These are phyloP conservation scores for Crucihimalaya himalaica DNA, from an alignment of 345 rosid genomes.

Conservation along the genomic window DNA sequence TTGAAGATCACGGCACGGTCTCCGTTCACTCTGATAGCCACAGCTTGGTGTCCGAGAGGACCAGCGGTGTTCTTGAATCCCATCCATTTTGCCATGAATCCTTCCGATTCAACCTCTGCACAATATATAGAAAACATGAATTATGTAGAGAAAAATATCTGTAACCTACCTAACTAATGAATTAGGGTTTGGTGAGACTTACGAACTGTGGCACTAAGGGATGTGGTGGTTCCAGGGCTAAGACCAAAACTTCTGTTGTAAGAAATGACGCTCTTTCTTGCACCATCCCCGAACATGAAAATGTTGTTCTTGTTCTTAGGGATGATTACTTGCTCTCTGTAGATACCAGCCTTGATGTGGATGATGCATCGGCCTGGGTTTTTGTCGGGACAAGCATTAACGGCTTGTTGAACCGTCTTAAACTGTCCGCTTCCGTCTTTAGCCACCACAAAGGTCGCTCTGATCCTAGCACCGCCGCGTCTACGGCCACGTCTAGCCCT, in stretches of 20 bases:
- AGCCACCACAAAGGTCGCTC: slow-evolving; percentile 65
- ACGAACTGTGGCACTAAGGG: slow-evolving; percentile 52
- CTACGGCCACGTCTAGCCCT: slow-evolving; percentile 28
- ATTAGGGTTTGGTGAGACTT: slow-evolving; percentile 32
- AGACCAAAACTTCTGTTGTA: slow-evolving; percentile 48
- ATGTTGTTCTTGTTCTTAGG: slow-evolving; percentile 54
- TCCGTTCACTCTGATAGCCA: slow-evolving; percentile 60
- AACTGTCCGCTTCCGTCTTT: slow-evolving; percentile 76
- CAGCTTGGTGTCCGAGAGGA: slow-evolving; percentile 63
- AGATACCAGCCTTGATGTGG: slow-evolving; percentile 69
- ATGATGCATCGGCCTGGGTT: slow-evolving; percentile 53
- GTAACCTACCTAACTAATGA: background rate
- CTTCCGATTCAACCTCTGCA: slow-evolving; percentile 56
- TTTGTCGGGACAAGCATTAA: slow-evolving; percentile 44
- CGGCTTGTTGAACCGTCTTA: slow-evolving; percentile 56
- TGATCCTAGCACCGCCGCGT: slow-evolving; percentile 28
- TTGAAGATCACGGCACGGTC: slow-evolving; percentile 56
- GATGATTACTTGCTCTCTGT: slow-evolving; percentile 49
- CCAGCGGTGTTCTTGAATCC: slow-evolving; percentile 83
- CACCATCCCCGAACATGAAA: slow-evolving; percentile 76
- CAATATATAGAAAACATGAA: background rate
- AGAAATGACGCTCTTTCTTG: slow-evolving; percentile 59
- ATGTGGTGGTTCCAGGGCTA: slow-evolving; percentile 50
- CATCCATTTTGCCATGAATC: slow-evolving; percentile 63
- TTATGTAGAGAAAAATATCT: background rate